Evolutionary conservation across 768 basidiomycete species (phyloP).

Genomic region (Pisolithus albus): DNA sequence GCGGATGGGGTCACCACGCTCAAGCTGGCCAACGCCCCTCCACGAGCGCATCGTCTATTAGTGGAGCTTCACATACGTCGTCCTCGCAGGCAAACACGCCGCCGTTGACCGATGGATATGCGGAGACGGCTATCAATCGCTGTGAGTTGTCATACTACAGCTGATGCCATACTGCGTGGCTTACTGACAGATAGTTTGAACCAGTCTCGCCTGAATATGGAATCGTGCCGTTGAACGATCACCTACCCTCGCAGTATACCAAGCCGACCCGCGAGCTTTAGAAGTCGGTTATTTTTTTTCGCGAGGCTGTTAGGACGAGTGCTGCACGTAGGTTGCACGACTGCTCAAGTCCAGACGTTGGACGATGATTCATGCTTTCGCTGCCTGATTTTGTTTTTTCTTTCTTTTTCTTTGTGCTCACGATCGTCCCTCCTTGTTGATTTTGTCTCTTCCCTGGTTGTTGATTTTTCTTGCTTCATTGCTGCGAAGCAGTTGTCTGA

Average conservation of each 20-base stretch:
- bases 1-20: constrained; percentile 36
- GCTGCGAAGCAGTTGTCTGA: constrained; percentile 21
- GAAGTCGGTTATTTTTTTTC: constrained; percentile 16
- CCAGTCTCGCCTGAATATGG: constrained; percentile 82
- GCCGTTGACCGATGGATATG: constrained; percentile 59
- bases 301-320: constrained; percentile 24
- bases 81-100: constrained; percentile 80
- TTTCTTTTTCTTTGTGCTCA: constrained; percentile 23
- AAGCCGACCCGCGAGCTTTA: constrained; percentile 51
- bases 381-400: constrained; percentile 21
- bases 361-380: constrained; percentile 19
- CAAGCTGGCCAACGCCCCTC: constrained; percentile 53
- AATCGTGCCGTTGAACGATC: constrained; percentile 76
- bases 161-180: constrained; percentile 31
- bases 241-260: constrained; percentile 57
- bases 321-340: constrained; percentile 20
- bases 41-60: constrained; percentile 64
- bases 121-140: constrained; percentile 73
- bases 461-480: constrained; percentile 10
- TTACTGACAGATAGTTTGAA: constrained; percentile 42
- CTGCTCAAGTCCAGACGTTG: constrained; percentile 3
- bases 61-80: constrained; percentile 67
- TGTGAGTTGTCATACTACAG: constrained; percentile 51
- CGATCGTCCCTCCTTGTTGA: constrained; percentile 28
- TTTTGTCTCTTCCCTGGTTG: constrained; percentile 6